Evolutionary conservation across 2,329 filamentous ascomycete species (phyloP), one percentile per base, ranked within the genome.

Genomic region (Microcera coccophila): DNA sequence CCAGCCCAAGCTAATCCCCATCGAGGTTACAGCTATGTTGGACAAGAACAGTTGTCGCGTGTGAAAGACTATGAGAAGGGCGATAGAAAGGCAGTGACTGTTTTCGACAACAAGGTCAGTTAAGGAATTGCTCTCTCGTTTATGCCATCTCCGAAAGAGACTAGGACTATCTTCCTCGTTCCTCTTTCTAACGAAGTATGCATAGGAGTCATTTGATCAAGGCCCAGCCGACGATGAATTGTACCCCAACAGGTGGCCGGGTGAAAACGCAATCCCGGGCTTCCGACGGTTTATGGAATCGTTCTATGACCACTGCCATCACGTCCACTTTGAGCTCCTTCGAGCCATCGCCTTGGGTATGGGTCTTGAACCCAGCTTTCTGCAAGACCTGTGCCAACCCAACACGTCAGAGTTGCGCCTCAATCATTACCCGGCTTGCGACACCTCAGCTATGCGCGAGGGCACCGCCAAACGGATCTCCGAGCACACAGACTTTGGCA

Each of bases 291-390:
- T 55, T 39, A 53, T 54, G 17, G 29, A 79, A 38, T 63, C 66
- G 1, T 94, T 94, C 64, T 84, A 84, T 52, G 73, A 75, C 17
- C 73, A 73, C 39, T 90, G 86, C 65, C 87, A 88, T 62, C 61
- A 68, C 12, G 65, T 93, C 43, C 85, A 94, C 64, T 69, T 78
- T 34, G 71, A 87, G 49, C 75, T 90, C 21, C 88, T 91, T 83
- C 74, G 82, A 3, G 85, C 85, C 18, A 85, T 90, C 46, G 86
- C 85, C 1, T 66, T 89, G 10, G 86, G 84, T 0, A 79, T 91
- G 77, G 81, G 76, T 1, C 69, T 90, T 5, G 74, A 81, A 0
- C 74, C 81, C 53, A 58, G 59, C 11, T 91, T 82, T 72, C 94
- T 95, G 54, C 85, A 93, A 57, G 59, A 63, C 14, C 61, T 73